phyloP scores from a whole-genome alignment of 441 rosid genomes.

The Gossypium aridum region DNA sequence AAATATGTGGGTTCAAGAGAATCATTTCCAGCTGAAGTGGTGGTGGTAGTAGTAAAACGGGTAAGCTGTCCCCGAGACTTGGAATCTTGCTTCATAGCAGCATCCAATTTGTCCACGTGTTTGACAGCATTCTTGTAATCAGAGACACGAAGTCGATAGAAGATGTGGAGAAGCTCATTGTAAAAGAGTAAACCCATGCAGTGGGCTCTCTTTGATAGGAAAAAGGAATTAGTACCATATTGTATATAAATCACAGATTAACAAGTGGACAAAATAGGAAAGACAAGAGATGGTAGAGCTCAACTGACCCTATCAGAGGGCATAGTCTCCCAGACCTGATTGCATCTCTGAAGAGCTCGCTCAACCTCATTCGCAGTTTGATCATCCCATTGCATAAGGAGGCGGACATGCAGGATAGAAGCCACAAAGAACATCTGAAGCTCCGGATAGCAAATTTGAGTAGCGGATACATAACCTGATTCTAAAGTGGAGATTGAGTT shows the following conservation, averaged over 20 bases:
- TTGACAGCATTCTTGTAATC: conserved; percentile 85
- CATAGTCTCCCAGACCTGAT: conserved; percentile 69
- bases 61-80: conserved; percentile 45
- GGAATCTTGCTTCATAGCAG: conserved; percentile 71
- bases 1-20: conserved; percentile 53
- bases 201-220: conserved; percentile 40
- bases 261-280: not conserved
- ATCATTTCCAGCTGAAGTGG: conserved; percentile 27
- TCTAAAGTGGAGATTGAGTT: conserved; percentile 61
- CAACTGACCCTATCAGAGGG: conserved; percentile 58
- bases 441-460: conserved; percentile 62
- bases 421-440: conserved; percentile 93
- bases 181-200: conserved; percentile 81
- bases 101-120: conserved; percentile 84
- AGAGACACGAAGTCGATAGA: conserved; percentile 74
- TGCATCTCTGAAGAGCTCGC: conserved; percentile 58
- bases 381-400: conserved; percentile 77
- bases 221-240: not conserved
- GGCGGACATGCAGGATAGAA: conserved; percentile 79
- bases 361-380: conserved; percentile 59
- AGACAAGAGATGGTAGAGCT: not conserved
- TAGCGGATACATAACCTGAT: conserved; percentile 54
- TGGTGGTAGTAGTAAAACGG: conserved; percentile 17
- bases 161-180: conserved; percentile 82
- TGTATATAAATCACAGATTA: not conserved